These are phyloP conservation scores for Taiozyma sp. DNA, from an alignment of 1,139 yeast genomes.

Conservation along the genomic window DNA sequence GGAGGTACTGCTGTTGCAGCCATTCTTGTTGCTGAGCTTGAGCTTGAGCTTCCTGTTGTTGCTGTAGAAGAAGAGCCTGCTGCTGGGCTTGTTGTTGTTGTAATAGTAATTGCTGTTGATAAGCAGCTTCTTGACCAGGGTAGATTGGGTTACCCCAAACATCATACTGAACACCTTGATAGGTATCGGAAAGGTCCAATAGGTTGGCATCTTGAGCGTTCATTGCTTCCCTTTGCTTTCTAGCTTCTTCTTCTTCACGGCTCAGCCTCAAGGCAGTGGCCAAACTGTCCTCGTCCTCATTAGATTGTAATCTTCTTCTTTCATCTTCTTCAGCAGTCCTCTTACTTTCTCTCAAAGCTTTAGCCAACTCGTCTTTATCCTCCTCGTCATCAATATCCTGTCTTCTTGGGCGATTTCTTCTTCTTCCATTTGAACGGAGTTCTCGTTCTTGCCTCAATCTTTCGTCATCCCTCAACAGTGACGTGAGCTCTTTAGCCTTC, in stretches of 20 bases:
- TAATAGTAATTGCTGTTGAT: slow-evolving; percentile 25
- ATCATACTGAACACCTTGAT: slow-evolving; percentile 42
- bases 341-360: slow-evolving; percentile 78
- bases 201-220: slow-evolving; percentile 42
- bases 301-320: slow-evolving; percentile 37
- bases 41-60: slow-evolving; percentile 25
- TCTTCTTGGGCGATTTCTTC: slow-evolving; percentile 21
- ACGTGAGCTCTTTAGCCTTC: slow-evolving; percentile 86
- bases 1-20: slow-evolving; percentile 11
- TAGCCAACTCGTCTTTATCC: slow-evolving; percentile 76
- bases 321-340: slow-evolving; percentile 87
- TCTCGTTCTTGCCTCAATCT: slow-evolving; percentile 70
- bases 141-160: slow-evolving; percentile 78
- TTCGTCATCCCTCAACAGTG: slow-evolving; percentile 77
- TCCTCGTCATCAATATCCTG: slow-evolving; percentile 23
- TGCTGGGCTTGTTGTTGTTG: slow-evolving; percentile 26
- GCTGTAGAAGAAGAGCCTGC: slow-evolving; percentile 25
- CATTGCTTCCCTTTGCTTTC: slow-evolving; percentile 37
- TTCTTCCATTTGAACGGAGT: slow-evolving; percentile 33
- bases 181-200: slow-evolving; percentile 47
- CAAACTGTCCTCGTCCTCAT: slow-evolving; percentile 61
- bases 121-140: slow-evolving; percentile 20
- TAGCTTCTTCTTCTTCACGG: slow-evolving; percentile 82
- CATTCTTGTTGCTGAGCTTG: slow-evolving; percentile 19
- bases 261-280: slow-evolving; percentile 79